phyloP scores from a whole-genome alignment of 257 asterid species.

The Osmanthus fragrans region DNA sequence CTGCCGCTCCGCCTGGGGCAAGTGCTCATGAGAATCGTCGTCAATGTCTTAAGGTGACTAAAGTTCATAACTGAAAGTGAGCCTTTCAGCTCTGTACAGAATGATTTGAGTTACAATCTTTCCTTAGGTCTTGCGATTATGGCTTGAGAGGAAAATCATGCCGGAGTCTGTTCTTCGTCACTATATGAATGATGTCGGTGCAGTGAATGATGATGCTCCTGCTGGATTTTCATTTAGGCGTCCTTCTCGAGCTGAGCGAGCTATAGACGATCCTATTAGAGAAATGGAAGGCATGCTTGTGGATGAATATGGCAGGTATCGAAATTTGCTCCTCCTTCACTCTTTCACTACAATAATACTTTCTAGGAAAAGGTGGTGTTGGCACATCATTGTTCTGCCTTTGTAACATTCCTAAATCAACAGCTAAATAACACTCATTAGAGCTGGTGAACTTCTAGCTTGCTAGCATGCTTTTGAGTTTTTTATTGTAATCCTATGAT shows the following conservation, averaged over 20 bases:
- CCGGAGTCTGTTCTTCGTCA: slow-evolving; percentile 83
- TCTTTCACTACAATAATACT: not conserved
- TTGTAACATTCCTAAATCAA: not conserved
- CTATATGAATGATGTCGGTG: slow-evolving; percentile 65
- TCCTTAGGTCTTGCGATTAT: slow-evolving; percentile 79
- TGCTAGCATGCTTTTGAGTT: not conserved
- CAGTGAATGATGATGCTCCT: slow-evolving; percentile 59
- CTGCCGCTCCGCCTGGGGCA: slow-evolving; percentile 89
- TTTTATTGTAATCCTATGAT: not conserved
- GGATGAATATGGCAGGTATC: slow-evolving; percentile 93
- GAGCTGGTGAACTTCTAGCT: not conserved
- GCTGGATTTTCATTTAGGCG: slow-evolving; percentile 71
- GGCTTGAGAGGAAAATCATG: slow-evolving; percentile 94
- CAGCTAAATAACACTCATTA: not conserved
- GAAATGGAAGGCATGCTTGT: slow-evolving; percentile 98
- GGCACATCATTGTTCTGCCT: not conserved
- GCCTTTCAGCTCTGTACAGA: slow-evolving; percentile 18
- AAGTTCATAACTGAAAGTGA: slow-evolving; percentile 11
- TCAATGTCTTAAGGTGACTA: slow-evolving; percentile 86
- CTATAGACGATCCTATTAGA: slow-evolving; percentile 94
- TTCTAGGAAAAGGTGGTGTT: not conserved
- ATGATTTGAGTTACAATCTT: slow-evolving; percentile 28
- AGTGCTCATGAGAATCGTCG: slow-evolving; percentile 95
- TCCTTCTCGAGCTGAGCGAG: slow-evolving; percentile 90
- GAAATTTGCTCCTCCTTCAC: slow-evolving; percentile 21